Evolutionary conservation across 345 rosid genomes (phyloP).

Genomic region (Lumnitzera littorea): DNA sequence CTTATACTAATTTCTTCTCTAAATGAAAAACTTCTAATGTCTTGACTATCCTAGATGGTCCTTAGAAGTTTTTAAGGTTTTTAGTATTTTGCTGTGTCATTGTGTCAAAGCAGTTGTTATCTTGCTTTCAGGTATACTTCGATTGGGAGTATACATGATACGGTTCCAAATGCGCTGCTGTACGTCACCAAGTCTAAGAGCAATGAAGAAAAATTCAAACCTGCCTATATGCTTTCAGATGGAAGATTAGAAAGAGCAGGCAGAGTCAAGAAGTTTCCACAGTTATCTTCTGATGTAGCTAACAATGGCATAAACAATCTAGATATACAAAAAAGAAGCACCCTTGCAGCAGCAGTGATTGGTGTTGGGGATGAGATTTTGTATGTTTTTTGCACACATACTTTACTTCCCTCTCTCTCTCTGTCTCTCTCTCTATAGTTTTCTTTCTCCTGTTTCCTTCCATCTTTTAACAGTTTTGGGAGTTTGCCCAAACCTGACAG

Average conservation of each 20-base stretch:
- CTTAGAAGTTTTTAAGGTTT: neutral
- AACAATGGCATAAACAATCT: slow-evolving; percentile 28
- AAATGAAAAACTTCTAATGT: too few species aligned
- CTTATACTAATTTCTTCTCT: too few species aligned
- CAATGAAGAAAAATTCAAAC: slow-evolving; percentile 59
- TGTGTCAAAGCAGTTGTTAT: neutral
- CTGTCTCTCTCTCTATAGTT: neutral
- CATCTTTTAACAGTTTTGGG: too few species aligned
- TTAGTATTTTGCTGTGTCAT: neutral
- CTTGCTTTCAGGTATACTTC: slow-evolving; percentile 69
- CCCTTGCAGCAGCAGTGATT: slow-evolving; percentile 55
- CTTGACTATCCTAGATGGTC: too few species aligned
- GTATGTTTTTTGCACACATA: slow-evolving; percentile 57
- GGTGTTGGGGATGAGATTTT: slow-evolving; percentile 97
- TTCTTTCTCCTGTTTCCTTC: neutral
- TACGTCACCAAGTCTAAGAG: slow-evolving; percentile 32
- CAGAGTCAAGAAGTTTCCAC: slow-evolving; percentile 52
- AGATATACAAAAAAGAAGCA: slow-evolving; percentile 35
- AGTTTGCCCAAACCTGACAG: too few species aligned
- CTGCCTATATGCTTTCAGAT: slow-evolving; percentile 93
- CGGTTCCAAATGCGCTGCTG: slow-evolving; percentile 79
- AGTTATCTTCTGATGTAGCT: slow-evolving; percentile 14
- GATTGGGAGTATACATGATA: slow-evolving; percentile 90
- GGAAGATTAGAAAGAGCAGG: slow-evolving; percentile 99
- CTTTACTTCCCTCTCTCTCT: neutral